Evolutionary conservation across 2,329 filamentous ascomycete species (phyloP).

Genomic region (Lasiodiplodia theobromae): DNA sequence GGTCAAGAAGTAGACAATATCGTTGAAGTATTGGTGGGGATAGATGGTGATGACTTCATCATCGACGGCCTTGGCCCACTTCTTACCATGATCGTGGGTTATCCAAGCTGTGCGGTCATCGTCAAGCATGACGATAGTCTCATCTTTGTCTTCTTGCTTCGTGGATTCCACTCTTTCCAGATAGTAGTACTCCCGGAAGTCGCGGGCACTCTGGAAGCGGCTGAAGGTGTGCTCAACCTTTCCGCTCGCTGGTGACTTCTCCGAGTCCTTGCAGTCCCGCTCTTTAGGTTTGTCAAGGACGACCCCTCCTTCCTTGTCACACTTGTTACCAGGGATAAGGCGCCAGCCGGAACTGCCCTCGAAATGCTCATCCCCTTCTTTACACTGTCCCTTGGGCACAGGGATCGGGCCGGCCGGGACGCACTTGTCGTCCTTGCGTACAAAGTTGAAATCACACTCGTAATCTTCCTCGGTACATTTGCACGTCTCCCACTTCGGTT

Average conservation of each 20-base stretch:
- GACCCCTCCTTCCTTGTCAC: conserved; percentile 46
- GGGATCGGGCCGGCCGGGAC: conserved; percentile 67
- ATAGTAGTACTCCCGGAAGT: conserved; percentile 70
- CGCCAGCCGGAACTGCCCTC: conserved; percentile 89
- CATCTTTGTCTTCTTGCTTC: conserved; percentile 67
- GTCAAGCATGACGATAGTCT: conserved; percentile 72
- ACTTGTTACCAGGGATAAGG: conserved; percentile 75
- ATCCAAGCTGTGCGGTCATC: conserved; percentile 70
- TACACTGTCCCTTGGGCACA: conserved; percentile 76
- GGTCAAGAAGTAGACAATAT: conserved; percentile 87
- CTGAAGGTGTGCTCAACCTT: conserved; percentile 69
- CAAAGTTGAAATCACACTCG: conserved; percentile 95
- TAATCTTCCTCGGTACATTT: conserved; percentile 85
- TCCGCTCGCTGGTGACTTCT: conserved; percentile 66
- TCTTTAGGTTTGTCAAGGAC: conserved; percentile 64
- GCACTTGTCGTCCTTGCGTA: conserved; percentile 72
- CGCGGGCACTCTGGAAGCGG: conserved; percentile 65
- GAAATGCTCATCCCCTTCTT: conserved; percentile 75
- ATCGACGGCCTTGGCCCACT: conserved; percentile 76
- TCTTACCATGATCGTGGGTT: conserved; percentile 86
- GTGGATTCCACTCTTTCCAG: conserved; percentile 74
- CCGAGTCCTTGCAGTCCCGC: conserved; percentile 73
- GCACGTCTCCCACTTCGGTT: conserved; percentile 75
- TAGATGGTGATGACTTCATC: conserved; percentile 75
- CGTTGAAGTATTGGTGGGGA: conserved; percentile 81